phyloP scores from a whole-genome alignment of 768 basidiomycete species.

The Tephrocybe sp. region DNA sequence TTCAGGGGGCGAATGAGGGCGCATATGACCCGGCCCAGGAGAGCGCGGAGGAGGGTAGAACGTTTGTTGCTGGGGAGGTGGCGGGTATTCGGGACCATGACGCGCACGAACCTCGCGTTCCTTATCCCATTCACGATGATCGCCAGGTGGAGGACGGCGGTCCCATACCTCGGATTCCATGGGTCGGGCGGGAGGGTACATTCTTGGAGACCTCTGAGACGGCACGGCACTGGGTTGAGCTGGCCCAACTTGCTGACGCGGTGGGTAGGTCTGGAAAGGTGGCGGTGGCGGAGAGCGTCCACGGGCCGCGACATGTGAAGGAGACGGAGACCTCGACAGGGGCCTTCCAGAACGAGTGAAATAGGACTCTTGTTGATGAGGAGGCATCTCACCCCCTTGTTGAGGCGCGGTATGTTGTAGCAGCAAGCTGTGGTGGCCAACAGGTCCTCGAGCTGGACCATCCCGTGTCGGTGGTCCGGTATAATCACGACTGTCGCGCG shows the following conservation, averaged over 20 bases:
- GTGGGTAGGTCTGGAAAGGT: slow-evolving; percentile 48
- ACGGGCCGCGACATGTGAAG: slow-evolving; percentile 42
- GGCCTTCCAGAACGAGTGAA: slow-evolving; percentile 53
- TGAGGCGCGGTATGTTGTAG: slow-evolving; percentile 72
- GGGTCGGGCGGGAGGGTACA: slow-evolving; percentile 45
- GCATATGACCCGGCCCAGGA: slow-evolving; percentile 33
- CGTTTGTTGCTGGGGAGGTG: slow-evolving; percentile 28
- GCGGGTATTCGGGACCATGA: slow-evolving; percentile 39
- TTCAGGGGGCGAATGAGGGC: slow-evolving; percentile 53
- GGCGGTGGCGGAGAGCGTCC: slow-evolving; percentile 58
- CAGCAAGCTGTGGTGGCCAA: slow-evolving; percentile 54
- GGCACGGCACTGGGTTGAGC: slow-evolving; percentile 43
- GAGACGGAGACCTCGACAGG: slow-evolving; percentile 59
- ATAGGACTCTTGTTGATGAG: slow-evolving; percentile 56
- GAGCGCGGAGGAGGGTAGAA: slow-evolving; percentile 46
- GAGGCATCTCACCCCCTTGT: slow-evolving; percentile 19
- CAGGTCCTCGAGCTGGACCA: slow-evolving; percentile 46
- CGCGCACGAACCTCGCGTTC: slow-evolving; percentile 43
- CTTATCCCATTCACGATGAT: slow-evolving; percentile 56
- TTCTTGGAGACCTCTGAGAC: slow-evolving; percentile 61
- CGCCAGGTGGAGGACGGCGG: slow-evolving; percentile 47
- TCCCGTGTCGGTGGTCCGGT: slow-evolving; percentile 46
- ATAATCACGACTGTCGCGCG: slow-evolving; percentile 46
- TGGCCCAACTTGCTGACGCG: slow-evolving; percentile 52
- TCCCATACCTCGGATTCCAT: slow-evolving; percentile 67